A percentile compares a stretch with the other conserved stretches of the same genome.
Evolutionary conservation across 2,329 filamentous ascomycete genomes (phyloP).

Genomic region (Hypoxylon sp.): DNA sequence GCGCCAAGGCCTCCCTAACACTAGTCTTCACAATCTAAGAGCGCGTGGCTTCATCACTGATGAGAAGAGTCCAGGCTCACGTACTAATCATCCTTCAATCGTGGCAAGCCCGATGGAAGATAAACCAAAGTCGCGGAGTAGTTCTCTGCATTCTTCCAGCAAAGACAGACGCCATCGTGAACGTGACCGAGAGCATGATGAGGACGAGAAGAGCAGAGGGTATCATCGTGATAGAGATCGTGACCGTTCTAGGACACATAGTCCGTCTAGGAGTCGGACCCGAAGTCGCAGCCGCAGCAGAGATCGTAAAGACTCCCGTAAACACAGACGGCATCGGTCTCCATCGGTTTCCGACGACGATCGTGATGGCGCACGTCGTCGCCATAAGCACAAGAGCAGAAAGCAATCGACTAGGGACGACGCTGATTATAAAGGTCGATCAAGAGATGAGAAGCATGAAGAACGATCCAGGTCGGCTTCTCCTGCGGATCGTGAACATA

Average conservation of each 20-base stretch:
- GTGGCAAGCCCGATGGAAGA: constrained; percentile 55
- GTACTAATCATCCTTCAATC: constrained; percentile 52
- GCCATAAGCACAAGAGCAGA: constrained; percentile 65
- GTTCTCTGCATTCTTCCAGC: constrained; percentile 60
- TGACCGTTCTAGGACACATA: constrained; percentile 52
- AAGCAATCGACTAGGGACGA: constrained; percentile 63
- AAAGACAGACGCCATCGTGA: constrained; percentile 56
- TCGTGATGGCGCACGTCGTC: constrained; percentile 65
- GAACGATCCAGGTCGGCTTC: constrained; percentile 77
- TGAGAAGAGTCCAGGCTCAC: constrained; percentile 55
- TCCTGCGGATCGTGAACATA: constrained; percentile 66
- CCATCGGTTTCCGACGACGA: constrained; percentile 63
- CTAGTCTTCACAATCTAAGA: constrained; percentile 77
- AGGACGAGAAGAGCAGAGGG: constrained; percentile 49
- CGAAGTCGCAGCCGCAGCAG: constrained; percentile 57
- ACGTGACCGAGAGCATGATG: constrained; percentile 55
- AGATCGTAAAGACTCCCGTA: constrained; percentile 63
- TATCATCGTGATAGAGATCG: constrained; percentile 52
- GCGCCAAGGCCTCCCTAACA: constrained; percentile 89
- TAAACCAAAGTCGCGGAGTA: constrained; percentile 63
- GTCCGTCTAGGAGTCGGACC: constrained; percentile 56
- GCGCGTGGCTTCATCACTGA: constrained; percentile 66
- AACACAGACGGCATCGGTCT: constrained; percentile 70
- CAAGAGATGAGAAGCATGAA: constrained; percentile 61
- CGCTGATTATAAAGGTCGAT: constrained; percentile 59